These are phyloP conservation scores for Apophysomyces trapeziformis DNA, from an alignment of 371 early-diverging fungal species.

Conservation along the genomic window DNA sequence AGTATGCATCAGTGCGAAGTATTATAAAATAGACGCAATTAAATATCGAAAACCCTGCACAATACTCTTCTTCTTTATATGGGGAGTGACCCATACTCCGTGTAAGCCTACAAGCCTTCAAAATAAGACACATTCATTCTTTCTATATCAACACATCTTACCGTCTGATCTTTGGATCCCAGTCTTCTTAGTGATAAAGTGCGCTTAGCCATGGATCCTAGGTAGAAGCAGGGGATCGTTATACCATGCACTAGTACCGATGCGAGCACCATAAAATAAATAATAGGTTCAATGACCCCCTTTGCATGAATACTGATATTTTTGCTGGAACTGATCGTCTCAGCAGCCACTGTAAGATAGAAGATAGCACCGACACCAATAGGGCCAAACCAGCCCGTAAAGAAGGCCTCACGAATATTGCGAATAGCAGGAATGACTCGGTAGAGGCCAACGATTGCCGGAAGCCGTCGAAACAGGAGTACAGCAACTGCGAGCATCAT, in stretches of 20 bases:
- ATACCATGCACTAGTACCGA: conserved; percentile 83
- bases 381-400: conserved; percentile 98
- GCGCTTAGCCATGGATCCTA: conserved; percentile 39
- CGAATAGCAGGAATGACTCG: conserved; percentile 69
- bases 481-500: conserved; percentile 69
- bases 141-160: not conserved
- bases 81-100: not conserved
- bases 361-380: conserved; percentile 90
- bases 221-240: conserved; percentile 71
- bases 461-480: conserved; percentile 84
- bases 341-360: conserved; percentile 63
- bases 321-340: conserved; percentile 24
- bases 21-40: too few relatives aligned
- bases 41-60: too few relatives aligned
- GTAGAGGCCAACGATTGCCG: conserved; percentile 69
- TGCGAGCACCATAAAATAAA: conserved; percentile 74
- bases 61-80: not conserved
- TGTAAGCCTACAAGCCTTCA: not conserved
- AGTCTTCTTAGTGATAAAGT: conserved; percentile 33
- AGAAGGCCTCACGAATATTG: conserved; percentile 80
- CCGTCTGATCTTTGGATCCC: not conserved
- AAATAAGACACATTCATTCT: not conserved
- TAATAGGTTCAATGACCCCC: conserved; percentile 59
- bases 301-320: conserved; percentile 36
- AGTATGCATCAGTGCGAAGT: too few relatives aligned